Base-by-base conservation (phyloP, 345 rosid genomes). In the Brassica cretica region DNA sequence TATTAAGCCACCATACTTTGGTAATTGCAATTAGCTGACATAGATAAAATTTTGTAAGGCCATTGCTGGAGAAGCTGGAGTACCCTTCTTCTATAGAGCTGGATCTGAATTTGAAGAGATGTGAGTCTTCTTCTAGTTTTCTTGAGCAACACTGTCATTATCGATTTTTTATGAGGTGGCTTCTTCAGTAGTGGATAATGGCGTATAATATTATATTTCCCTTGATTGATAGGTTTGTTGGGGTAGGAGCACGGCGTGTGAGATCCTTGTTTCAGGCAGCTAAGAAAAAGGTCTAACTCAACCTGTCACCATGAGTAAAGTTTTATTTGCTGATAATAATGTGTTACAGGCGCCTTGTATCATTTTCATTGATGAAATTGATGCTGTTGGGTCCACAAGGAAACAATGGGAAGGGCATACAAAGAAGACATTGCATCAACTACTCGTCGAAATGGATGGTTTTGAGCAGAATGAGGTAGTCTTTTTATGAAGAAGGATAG, bases 91-190 rank as follows among this genome's bases (percentile, higher is more conserved):
- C 87, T 96, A 96, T 59, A 87, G 99, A 83, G 96, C 99, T 60
- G 99, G 99, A 61, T 96, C 99, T 78, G 99, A 93, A 85, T 96
- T 96, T 86, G 99, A 96, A 89, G 98, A 96, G 87, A 96, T 93
- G 99, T 93, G 84, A 89, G 98, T 71, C 49, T 44, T 76, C 72
- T 60, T 46, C 10, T 32, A 53, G 24, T 37, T 30, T 8, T 32
- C 41, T 68, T 75, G 66, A 56, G 76, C 59, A 58, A 44, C 61
- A 39, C 15, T 68, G 15, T 27, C 64, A 15, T 69, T 53, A 56
- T 9, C 32, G 65, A 14, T 35, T 39, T 72, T 41, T 68, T 30
- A 55, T 19, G 11, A 1, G 1, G 62, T 19, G 8, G 41, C n/a
- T 21, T 64, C 68, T 46, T 56, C 12, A 21, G 9, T 46, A 44